Evolutionary conservation across 2,329 filamentous ascomycete species (phyloP), one percentile per base, ranked within the genome.

Genomic region (Clarireedia paspali): DNA sequence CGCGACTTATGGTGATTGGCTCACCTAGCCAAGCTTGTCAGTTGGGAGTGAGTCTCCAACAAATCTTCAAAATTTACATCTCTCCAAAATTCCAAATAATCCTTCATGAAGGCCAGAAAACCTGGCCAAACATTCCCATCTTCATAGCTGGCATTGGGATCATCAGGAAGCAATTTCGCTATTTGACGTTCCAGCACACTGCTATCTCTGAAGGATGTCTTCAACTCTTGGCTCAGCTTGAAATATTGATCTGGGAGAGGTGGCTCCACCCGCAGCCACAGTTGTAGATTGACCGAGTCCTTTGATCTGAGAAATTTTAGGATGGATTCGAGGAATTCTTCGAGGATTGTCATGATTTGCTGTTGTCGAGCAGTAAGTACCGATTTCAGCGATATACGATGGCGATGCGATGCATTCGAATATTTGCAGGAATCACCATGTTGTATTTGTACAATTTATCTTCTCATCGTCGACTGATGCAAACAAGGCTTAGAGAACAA

Each of bases 11-110:
- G 36, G 17, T 36, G 17, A 27, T 53, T 12, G 24, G 74, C 85
- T 66, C 75, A 91, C 87, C 88, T 88, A 49, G 91, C 79, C 27
- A 96, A 73, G 0, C 80, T 81, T 60, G 83, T 89, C 54, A 96
- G 78, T 64, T 87, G 72, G 56, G 88, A 80, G 67, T 95, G 90
- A 4, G 91, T 87, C 55, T 82, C 79, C 27, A 92, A 73, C 42
- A 94, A 73, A 66, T 95, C 85, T 12, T 84, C 81, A 50, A 88
- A 84, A 64, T 95, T 79, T 34, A 92, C 84, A 66, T 95, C 89
- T 55, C 91, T 77, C 75, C 92, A 82, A 64, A 91, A 95, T 46
- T 80, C 75, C 61, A 96, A 77, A 66, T 95, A 96, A 50, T 89
- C 83, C 64, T 83, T 87, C 70, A 95, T 82, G 67, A 96, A 95